Base-by-base conservation (phyloP, 2,329 filamentous ascomycete genomes). In the Colletotrichum sp. region DNA sequence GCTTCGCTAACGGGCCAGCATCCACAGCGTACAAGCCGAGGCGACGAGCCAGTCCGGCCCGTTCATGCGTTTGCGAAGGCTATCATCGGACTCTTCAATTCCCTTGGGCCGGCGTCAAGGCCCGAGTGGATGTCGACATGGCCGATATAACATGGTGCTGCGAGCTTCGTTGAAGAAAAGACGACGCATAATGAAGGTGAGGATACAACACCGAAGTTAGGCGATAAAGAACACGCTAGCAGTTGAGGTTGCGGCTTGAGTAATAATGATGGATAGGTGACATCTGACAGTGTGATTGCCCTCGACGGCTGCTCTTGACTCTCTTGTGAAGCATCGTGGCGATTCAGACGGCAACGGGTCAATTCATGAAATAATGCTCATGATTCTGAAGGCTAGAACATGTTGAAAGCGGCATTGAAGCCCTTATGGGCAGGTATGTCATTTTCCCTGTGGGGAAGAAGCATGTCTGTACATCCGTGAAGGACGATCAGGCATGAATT, bases 101-200 rank as follows among this genome's bases (percentile, higher is more conserved):
- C 44, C 44, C 44, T 52, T 13, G 44, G n/a, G 11, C 44, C 44
- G 44, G 12, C 4, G n/a, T 52, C 44, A 7, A 52, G 11, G 2
- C 6, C 44, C 2, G 4, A 52, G 44, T 22, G 11, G n/a, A 52
- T 13, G 6, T 52, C 44, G n/a, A 52, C 8, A 5, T 52, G 44
- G 55, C 6, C 9, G 55, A 59, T 12, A 27, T 59, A 16, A 59
- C 3, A 59, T 13, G 16, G 55, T 28, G 55, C 13, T 9, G 25
- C 7, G 15, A 28, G 25, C 55, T 19, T 59, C n/a, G 39, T 3
- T 48, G 19, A 48, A 48, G n/a, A 52, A 8, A 22, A 22, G 44
- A 8, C 12, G 4, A 52, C 44, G 0, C n/a, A 52, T 0, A 22
- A 0, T 22, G 6, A 13, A 22, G 44, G 1, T 48, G 19, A 4